Base-by-base conservation (phyloP, 1,284 basidiomycete species). In the Microbotryomycetes sp. region DNA sequence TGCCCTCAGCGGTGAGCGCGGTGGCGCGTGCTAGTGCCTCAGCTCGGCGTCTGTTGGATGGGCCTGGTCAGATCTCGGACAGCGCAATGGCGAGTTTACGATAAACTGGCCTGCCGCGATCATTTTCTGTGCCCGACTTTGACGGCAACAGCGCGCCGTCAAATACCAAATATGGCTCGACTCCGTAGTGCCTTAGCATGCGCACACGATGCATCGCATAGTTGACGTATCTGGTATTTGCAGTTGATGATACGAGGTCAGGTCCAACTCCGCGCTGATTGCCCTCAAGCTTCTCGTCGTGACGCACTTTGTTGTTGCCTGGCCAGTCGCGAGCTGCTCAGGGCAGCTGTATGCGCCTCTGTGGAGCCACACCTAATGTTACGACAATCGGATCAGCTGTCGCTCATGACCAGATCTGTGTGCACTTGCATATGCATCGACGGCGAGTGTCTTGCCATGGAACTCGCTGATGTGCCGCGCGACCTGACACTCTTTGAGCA, bases 351-450 rank as follows among this genome's bases (percentile, higher is more conserved):
- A 94, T 1, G 90, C 85, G 13, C 92, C 96, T 69, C 87, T 85
- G 75, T 98, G 96, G n/a, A 99, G 81, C 94, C 94, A 97, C 52
- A 94, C 93, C 76, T 98, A 97, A n/a, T n/a, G n/a, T n/a, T 49
- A 84, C 89, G 78, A 93, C 88, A 50, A 91, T 83, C 3, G 87
- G 89, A 45, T 91, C 76, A 1, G 74, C 75, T 60, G 60, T 65
- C 70, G 67, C 65, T 31, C 72, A 59, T 54, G 73, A 65, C 9
- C 66, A 64, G 27, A 67, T 58, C 4, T 23, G 28, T 15, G 35
- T 9, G 6, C 15, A 51, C 58, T 6, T n/a, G 64, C 62, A 30
- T 70, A 68, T 11, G 57, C 61, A 45, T 71, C 66, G 31, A 71
- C 60, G 5, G 61, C 67, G 24, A 68, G 59, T 27, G 55, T 73